Evolutionary conservation across 257 asterid genomes (phyloP), one percentile per base, ranked within the genome.

Genomic region (Capsicum baccatum): DNA sequence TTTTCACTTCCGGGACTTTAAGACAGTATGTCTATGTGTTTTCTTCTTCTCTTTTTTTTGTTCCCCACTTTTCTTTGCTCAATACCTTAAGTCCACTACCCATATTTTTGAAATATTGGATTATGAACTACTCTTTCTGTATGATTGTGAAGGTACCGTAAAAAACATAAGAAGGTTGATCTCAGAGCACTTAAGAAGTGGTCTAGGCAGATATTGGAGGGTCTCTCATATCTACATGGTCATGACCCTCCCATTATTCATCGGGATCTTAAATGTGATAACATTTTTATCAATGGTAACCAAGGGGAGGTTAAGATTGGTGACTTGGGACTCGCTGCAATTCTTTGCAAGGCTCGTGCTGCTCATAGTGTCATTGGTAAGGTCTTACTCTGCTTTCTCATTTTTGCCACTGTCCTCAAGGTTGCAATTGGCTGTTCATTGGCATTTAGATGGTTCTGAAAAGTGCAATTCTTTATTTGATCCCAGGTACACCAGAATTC

Each of bases 281-380:
- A 95, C 84, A 89, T 95, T 74, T 94, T 95, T 84, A 97, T 95
- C 26, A 95, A 95, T 89, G 99, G 99, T 33, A 95, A 95, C 83
- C 99, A 95, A 91, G 99, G 99, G 78, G 97, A 95, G 86, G 98
- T 95, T 54, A 95, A 95, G 86, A 95, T 95, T 79, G 99, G 99
- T 54, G 99, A 95, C 86, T 86, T 95, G 88, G 99, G 99, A 83
- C 92, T 95, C 48, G 99, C 99, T 88, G 98, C 97, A 50, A 95
- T 95, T 83, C 92, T 94, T 70, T 90, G 89, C 83, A 93, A 95
- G 89, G 97, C 98, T 79, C 97, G 93, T 83, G 91, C 98, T 79
- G 99, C 99, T 70, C 99, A 94, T 85, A 95, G 98, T 91, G 99
- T 95, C 83, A 95, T 95, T 69, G 99, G 99, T 95, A 80, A 91